Evolutionary conservation across 176 grass and related monocot genomes (phyloP), one percentile per base, ranked within the genome.

Genomic region (Typha latifolia): DNA sequence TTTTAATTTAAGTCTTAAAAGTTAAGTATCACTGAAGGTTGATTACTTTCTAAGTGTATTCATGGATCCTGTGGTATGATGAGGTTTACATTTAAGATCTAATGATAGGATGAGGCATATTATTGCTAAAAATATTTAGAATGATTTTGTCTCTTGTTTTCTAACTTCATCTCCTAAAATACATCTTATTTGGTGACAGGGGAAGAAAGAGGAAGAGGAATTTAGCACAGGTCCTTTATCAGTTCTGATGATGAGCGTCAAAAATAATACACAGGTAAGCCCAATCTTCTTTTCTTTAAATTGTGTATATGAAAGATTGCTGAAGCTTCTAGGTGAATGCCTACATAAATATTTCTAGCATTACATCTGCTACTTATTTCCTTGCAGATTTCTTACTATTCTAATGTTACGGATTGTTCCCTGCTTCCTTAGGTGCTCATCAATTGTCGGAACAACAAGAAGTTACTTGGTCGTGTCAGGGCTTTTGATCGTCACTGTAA

Each of bases 401-500:
- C 53, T 59, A 59, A 59, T 59, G 16, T 8, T n/a, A 6, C 6
- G 18, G 4, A 22, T 18, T 21, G 53, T 5, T 59, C 53, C 10
- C 53, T 59, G 53, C 20, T 19, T 19, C 53, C 16, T 64, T 66
- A 96, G 94, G 89, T 97, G 29, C 76, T 97, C 70, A 97, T 93
- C 72, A 97, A 97, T 57, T 92, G 94, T 62, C 83, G 94, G 72
- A 97, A 97, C 89, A 97, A 97, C 76, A 92, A 87, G 76, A 97
- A 92, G 51, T 64, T 92, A 51, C 89, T 97, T 66, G 94, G 94
- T 23, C 85, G 83, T 10, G 88, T 97, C 43, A 92, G 93, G 61
- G 93, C 93, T 47, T 97, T 97, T 79, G 93, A 97, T 82, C 75
- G 88, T n/a, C 89, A 90, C 32, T 97, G 89, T 78, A 97, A 97